phyloP scores from a whole-genome alignment of 805 yeast genomes.

The Metschnikowia arizonensis region DNA sequence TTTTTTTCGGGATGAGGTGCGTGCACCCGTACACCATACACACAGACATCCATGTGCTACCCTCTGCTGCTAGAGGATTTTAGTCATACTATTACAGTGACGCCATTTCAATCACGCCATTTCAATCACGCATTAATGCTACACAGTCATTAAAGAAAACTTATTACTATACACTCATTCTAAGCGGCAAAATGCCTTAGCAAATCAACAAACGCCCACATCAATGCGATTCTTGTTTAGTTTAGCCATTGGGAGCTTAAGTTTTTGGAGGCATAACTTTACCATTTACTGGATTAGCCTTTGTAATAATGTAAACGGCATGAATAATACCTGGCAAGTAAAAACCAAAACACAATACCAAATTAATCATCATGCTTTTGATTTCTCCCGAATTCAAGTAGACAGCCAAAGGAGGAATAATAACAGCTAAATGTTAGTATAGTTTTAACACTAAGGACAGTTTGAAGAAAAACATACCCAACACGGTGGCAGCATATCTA shows the following conservation, averaged over 20 bases:
- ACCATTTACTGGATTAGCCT: slow-evolving; percentile 3
- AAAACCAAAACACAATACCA: slow-evolving; percentile 2
- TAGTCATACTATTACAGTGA: no score
- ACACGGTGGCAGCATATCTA: slow-evolving; percentile 4
- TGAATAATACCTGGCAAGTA: slow-evolving; percentile 4
- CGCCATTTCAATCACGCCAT: no score
- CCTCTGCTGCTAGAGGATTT: no score
- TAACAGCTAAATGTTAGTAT: slow-evolving; percentile 3
- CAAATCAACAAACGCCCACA: background rate
- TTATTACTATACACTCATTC: slow-evolving; percentile 5
- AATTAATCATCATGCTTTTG: background rate
- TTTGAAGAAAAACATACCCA: background rate
- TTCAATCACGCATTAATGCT: background rate
- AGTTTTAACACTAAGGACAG: no score
- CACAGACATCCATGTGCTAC: background rate
- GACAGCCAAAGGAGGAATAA: slow-evolving; percentile 3
- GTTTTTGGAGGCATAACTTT: background rate
- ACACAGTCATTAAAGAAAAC: background rate
- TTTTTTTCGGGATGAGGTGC: slow-evolving; percentile 12
- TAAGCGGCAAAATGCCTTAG: background rate
- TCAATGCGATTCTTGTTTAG: background rate
- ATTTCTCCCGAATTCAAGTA: slow-evolving; percentile 2
- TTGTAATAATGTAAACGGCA: background rate
- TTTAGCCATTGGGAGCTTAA: background rate
- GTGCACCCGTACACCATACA: slow-evolving; percentile 1